phyloP scores from a whole-genome alignment of 441 rosid species.

The Bruguiera hainesii region DNA sequence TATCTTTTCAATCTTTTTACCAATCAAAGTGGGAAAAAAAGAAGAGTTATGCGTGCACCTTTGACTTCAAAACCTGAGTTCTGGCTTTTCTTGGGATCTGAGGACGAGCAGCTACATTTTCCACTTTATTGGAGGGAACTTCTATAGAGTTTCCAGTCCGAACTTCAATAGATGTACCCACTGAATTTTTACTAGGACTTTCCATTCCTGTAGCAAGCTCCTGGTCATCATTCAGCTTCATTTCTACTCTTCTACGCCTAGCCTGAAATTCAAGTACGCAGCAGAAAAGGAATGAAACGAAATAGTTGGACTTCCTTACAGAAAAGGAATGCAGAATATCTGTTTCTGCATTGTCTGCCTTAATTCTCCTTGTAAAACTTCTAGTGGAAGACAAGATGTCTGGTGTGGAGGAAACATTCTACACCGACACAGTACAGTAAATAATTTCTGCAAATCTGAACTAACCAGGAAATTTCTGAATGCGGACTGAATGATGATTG shows the following conservation, averaged over 20 bases:
- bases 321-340: too few species aligned
- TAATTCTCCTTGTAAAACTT: too few species aligned
- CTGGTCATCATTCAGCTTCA: slow-evolving; percentile 21
- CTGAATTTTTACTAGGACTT: slow-evolving; percentile 50
- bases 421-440: slow-evolving; percentile 5
- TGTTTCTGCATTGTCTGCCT: not conserved
- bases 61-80: slow-evolving; percentile 47
- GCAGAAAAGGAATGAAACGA: not conserved
- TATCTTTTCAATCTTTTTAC: too few species aligned
- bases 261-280: slow-evolving; percentile 43
- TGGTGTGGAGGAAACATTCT: too few species aligned
- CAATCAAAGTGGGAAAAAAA: not conserved
- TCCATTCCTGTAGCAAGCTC: slow-evolving; percentile 26
- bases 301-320: not conserved
- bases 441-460: not conserved
- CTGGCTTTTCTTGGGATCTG: slow-evolving; percentile 40
- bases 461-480: slow-evolving; percentile 61
- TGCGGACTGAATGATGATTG: slow-evolving; percentile 65
- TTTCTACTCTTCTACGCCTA: slow-evolving; percentile 28
- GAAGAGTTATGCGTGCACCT: slow-evolving; percentile 37
- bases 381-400: too few species aligned
- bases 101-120: slow-evolving; percentile 26
- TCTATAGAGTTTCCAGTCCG: slow-evolving; percentile 57
- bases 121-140: slow-evolving; percentile 37
- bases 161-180: slow-evolving; percentile 72